Conservation (phyloP, 208 protist genomes). For the Herpetomonas samuelpessoai region DNA sequence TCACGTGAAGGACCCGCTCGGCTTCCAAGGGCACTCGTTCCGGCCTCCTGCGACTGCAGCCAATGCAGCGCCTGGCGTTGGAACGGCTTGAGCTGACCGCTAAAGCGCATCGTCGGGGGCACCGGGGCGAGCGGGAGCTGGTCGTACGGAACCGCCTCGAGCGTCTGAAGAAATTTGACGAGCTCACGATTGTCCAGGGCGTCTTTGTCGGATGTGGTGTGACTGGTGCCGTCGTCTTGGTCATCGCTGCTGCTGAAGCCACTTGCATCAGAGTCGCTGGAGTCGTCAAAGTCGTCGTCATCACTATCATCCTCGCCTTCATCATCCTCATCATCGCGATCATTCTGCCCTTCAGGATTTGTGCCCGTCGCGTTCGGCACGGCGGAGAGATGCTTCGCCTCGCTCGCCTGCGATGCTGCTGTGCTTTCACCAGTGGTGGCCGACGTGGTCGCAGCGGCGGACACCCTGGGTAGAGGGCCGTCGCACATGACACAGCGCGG, state of each 20-base stretch:
- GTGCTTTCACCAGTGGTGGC: no score
- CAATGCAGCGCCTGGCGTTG: conserved; percentile 68
- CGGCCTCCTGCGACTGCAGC: conserved; percentile 28
- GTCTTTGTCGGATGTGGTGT: conserved; percentile 4
- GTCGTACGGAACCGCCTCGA: conserved; percentile 41
- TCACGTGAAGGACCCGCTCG: not conserved
- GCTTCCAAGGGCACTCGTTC: conserved; percentile 12
- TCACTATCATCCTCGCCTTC: conserved; percentile 20
- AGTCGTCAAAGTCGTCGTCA: conserved; percentile 9
- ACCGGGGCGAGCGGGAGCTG: conserved; percentile 37
- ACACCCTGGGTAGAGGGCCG: no score
- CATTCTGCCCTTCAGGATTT: conserved; percentile 5
- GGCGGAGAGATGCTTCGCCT: no score
- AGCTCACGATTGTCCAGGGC: conserved; percentile 28
- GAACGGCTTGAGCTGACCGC: conserved; percentile 41
- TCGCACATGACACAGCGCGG: conserved; percentile 8
- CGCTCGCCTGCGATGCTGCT: no score
- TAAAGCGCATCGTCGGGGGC: conserved; percentile 35
- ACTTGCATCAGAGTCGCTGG: conserved; percentile 7
- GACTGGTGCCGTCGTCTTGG: not conserved
- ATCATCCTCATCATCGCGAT: conserved; percentile 16
- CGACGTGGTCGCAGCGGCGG: no score
- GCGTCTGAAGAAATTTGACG: conserved; percentile 41
- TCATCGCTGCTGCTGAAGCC: not conserved
- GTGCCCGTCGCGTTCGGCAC: no score